Evolutionary conservation across 148 eudicot genomes (phyloP), one percentile per base, ranked within the genome.

Genomic region (Chenopodium suecicum): DNA sequence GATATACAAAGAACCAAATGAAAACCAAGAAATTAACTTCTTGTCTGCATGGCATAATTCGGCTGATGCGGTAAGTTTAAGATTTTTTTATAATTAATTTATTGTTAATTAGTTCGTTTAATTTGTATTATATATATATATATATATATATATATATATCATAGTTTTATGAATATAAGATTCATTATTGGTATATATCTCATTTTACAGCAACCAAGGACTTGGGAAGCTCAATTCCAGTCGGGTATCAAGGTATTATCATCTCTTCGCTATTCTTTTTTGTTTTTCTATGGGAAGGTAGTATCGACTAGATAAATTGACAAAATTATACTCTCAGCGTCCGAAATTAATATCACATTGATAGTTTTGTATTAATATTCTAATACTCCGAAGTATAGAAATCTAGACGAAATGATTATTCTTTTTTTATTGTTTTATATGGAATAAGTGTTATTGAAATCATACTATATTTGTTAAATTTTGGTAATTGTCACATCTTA

Each of bases 161-260:
- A 20, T 5, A 22, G 1, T 11, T 7, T 32, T 37, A 37, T 34
- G 2, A 7, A 62, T 12, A 12, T 32, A 19, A 20, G 8, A 34
- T 69, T 85, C 2, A 56, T 34, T 41, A 83, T 9, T 47, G 7
- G 12, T 64, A 37, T 34, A 7, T 81, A 23, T 71, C 34, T 56
- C 50, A 20, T 27, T 83, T 81, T 81, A 76, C 97, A 96, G 99
- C 92, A 94, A 66, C 99, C 99, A 77, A 92, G 99, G 87, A 96
- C 99, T 79, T 96, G 99, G 99, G 98, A 96, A 82, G 98, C 98
- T 37, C 99, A 96, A 84, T 96, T 96, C 81, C 99, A 92, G 84
- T 96, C 98, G 76, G 99, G 99, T 75, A 94, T 96, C 63, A 94
- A 94, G 99, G 99, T 96, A 88, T 64, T 96, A 88, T 64, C 65